Conservation (phyloP, 352 stramenopile species). For the Globisporangium abappressorium region DNA sequence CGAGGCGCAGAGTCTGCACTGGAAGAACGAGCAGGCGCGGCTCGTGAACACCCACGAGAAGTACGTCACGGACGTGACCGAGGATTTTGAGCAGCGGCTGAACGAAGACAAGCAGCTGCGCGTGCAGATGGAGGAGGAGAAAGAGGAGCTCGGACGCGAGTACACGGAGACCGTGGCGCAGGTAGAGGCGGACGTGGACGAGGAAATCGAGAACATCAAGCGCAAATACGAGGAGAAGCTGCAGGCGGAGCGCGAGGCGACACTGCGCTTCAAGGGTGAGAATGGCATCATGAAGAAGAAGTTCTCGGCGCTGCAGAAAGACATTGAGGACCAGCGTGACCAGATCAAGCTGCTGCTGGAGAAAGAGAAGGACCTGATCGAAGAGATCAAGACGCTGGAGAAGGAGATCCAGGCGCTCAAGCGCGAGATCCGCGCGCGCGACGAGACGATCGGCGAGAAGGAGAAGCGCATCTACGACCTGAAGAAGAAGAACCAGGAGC, state of each 20-base stretch:
- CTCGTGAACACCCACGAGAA: constrained; percentile 67
- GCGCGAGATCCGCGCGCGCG: constrained; percentile 92
- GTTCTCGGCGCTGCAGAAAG: constrained; percentile 87
- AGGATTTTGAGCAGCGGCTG: constrained; percentile 90
- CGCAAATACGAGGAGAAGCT: constrained; percentile 87
- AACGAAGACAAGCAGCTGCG: constrained; percentile 80
- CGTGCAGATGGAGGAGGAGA: constrained; percentile 86
- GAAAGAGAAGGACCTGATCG: constrained; percentile 85
- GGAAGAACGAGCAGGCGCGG: constrained; percentile 62
- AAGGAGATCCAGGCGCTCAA: constrained; percentile 93
- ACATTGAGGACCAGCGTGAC: constrained; percentile 91
- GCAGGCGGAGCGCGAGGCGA: constrained; percentile 81
- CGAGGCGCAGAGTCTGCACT: constrained; percentile 77
- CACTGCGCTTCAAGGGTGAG: constrained; percentile 89
- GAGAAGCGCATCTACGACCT: constrained; percentile 94
- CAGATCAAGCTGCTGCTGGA: constrained; percentile 87
- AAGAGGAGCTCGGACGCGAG: constrained; percentile 72
- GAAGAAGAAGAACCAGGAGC: constrained; percentile 95
- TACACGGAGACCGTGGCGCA: constrained; percentile 73
- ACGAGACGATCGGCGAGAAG: constrained; percentile 95
- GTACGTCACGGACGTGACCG: constrained; percentile 88
- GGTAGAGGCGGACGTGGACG: constrained; percentile 85
- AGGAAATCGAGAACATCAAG: constrained; percentile 87
- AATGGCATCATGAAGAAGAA: constrained; percentile 95
- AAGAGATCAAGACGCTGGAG: constrained; percentile 83